Percentiles rank a stretch among this genome's conserved stretches.
Conservation (phyloP, 495 filamentous ascomycete genomes). For the Aspergillus affinis region DNA sequence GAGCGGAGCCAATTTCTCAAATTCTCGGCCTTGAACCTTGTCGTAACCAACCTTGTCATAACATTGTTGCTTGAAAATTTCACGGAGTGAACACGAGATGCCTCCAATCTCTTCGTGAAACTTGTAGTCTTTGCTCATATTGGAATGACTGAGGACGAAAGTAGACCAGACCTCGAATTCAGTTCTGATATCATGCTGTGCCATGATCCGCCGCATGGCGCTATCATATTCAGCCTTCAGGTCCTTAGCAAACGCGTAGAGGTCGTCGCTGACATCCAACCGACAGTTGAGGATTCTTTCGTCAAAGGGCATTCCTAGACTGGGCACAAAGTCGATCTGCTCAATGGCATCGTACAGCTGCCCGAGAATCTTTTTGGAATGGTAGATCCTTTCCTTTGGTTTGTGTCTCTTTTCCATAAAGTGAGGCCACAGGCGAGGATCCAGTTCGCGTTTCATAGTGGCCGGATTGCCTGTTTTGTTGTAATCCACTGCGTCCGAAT, state of each 20-base stretch:
- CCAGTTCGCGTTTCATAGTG: conserved; percentile 58
- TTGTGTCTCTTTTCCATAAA: conserved; percentile 78
- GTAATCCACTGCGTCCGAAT: conserved; percentile 92
- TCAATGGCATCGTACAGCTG: conserved; percentile 76
- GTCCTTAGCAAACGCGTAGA: conserved; percentile 57
- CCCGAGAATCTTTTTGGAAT: conserved; percentile 73
- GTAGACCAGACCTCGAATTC: conserved; percentile 91
- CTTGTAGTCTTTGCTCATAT: conserved; percentile 72
- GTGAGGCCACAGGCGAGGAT: conserved; percentile 70
- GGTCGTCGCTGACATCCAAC: conserved; percentile 51
- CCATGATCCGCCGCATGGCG: conserved; percentile 75
- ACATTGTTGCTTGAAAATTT: conserved; percentile 64
- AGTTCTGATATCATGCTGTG: conserved; percentile 78
- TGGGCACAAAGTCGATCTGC: conserved; percentile 67
- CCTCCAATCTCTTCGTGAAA: conserved; percentile 77
- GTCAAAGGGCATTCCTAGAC: conserved; percentile 72
- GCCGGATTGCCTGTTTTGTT: conserved; percentile 84
- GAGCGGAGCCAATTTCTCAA: conserved; percentile 62
- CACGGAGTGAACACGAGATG: conserved; percentile 61
- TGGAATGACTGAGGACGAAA: conserved; percentile 73
- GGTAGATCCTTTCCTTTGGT: conserved; percentile 54
- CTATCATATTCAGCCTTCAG: conserved; percentile 79
- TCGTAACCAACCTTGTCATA: conserved; percentile 60
- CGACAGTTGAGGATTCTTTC: conserved; percentile 64
- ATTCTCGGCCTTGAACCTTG: conserved; percentile 60